Evolutionary conservation across 2,329 filamentous ascomycete genomes (phyloP), one percentile per base, ranked within the genome.

Genomic region (Teratosphaeria epicoccoides): DNA sequence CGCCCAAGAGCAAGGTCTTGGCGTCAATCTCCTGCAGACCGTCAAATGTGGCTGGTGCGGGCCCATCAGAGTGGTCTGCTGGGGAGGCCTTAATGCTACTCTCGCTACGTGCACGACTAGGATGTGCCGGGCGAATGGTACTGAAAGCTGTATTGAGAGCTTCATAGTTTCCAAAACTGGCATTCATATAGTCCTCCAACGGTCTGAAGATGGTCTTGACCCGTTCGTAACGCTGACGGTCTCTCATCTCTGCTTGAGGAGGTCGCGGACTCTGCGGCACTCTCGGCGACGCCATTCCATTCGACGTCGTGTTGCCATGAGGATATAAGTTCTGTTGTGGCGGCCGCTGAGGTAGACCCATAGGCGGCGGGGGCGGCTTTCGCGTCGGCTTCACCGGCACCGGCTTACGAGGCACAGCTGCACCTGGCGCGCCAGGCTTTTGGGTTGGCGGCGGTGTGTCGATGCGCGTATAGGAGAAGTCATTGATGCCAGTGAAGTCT

Each of bases 141-240:
- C 77, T 72, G 63, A 95, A 95, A 0, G 88, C 90, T 12, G 73
- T 74, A 65, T 93, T 94, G n/a, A 95, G 69, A 56, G 79, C 83
- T 49, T 85, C 77, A 58, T 82, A 82, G 0, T 83, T 82, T 50
- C 79, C 77, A 61, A 94, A 87, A 59, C 79, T 84, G 20, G 71
- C 68, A 47, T 82, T 71, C 40, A 95, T 77, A 63, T 93, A 91
- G 55, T 89, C 84, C 68, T 95, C 88, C 12, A 95, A 66, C 4
- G 77, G 76, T 54, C 80, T 83, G 66, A 95, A 95, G 10, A 91
- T 80, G 33, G 73, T 74, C 61, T 78, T 82, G 2, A 76, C 69
- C 3, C 62, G 58, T 45, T 69, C 66, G 47, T 66, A 64, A 23
- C 65, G 61, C 28, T 61, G 54, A 4, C 60, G 57, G 43, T 61